Evolutionary conservation across 306 rosid genomes (phyloP), one percentile per base, ranked within the genome.

Genomic region (Calophaca sinica): DNA sequence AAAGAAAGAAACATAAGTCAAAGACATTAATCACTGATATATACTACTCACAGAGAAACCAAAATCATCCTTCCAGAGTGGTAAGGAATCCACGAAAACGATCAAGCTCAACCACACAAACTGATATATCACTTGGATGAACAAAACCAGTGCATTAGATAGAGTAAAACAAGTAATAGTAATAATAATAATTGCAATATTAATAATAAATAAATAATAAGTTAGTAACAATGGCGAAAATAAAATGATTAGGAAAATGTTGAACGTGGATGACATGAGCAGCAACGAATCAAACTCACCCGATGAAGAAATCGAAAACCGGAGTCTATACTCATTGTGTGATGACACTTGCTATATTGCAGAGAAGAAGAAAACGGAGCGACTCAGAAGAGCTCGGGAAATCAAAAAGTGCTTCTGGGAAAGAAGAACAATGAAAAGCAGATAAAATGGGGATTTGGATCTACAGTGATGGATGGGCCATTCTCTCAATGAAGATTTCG

Each of bases 381-480:
- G 70, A 74, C 62, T 51, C 76, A 84, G 78, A 64, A 67, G 68
- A 58, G 42, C 8, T 15, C 1, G 26, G 2, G 66, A 29, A 81
- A 81, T 79, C 72, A 80, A 86, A 82, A 80, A n/a, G 82, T 15
- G 50, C 26, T 49, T 70, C 12, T 12, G 72, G 4, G 62, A 48
- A 10, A 58, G 12, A 46, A 68, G 36, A 4, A 33, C 36, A 46
- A 20, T 46, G 50, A 60, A 77, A 81, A 81, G 83, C 78, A 78
- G 83, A 82, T 38, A 86, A 82, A 74, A 77, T 61, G 82, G 81
- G 79, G 81, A 78, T 86, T 91, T 81, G 88, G 92, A 87, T 87
- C 94, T 81, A 80, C 88, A 84, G 87, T 82, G 80, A 84, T 51
- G 88, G 80, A 83, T 49, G 87, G 87, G 85, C 81, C 92, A 91